Percentiles rank a stretch among this genome's conserved stretches.
These are phyloP conservation scores for Fusarium sp. DNA, from an alignment of 2,329 filamentous ascomycete genomes.

Conservation along the genomic window DNA sequence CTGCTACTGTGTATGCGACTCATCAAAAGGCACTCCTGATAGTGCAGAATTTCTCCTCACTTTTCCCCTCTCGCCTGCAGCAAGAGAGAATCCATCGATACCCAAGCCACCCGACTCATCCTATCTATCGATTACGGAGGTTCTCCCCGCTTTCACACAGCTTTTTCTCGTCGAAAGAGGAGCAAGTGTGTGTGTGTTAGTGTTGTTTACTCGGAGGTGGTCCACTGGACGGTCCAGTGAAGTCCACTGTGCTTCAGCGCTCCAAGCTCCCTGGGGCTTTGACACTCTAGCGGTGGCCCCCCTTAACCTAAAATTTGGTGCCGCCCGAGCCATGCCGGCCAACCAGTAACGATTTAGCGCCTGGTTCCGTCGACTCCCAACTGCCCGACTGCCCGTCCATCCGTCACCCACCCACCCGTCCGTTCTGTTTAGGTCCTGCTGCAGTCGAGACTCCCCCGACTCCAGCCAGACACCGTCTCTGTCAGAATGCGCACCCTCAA, in stretches of 20 bases:
- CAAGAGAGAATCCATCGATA: constrained; percentile 11
- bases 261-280: constrained; percentile 7
- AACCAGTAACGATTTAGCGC: constrained; percentile 40
- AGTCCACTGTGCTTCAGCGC: constrained; percentile 32
- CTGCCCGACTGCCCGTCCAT: background rate
- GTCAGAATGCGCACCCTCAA: constrained; percentile 46
- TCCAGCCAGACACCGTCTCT: constrained; percentile 14
- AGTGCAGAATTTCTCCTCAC: constrained; percentile 4
- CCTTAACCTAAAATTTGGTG: constrained; percentile 36
- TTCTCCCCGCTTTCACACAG: constrained; percentile 21
- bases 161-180: background rate
- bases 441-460: constrained; percentile 25
- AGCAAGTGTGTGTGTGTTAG: background rate
- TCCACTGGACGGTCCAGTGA: background rate
- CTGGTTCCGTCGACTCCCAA: background rate
- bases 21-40: background rate
- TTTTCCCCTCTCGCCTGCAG: constrained; percentile 18
- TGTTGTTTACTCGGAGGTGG: constrained; percentile 30
- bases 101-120: constrained; percentile 21
- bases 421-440: constrained; percentile 18
- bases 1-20: background rate
- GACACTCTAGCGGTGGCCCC: constrained; percentile 5
- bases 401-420: background rate
- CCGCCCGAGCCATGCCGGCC: constrained; percentile 22
- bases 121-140: constrained; percentile 9